These are phyloP conservation scores for Metarhizium robertsii DNA, from an alignment of 2,329 filamentous ascomycete species.

Conservation along the genomic window DNA sequence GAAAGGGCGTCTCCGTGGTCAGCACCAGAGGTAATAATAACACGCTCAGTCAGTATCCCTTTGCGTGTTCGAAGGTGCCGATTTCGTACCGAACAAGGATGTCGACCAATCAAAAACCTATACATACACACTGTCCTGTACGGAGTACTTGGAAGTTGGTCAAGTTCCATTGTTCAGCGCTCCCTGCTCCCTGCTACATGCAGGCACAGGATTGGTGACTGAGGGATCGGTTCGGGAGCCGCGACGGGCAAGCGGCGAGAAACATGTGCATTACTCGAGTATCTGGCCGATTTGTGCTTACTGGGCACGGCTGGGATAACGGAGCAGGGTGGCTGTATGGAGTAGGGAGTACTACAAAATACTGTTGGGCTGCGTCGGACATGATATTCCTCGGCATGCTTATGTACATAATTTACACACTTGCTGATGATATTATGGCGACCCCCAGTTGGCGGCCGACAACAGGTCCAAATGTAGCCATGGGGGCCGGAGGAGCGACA, in stretches of 20 bases:
- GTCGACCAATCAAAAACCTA: too few species aligned
- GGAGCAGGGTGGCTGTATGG: background rate
- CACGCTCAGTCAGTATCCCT: background rate
- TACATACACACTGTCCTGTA: too few species aligned
- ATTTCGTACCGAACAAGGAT: too few species aligned
- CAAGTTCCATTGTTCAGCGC: background rate
- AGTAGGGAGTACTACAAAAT: background rate
- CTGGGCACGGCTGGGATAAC: background rate
- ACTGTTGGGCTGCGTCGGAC: too few species aligned
- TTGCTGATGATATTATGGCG: background rate
- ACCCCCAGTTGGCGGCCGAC: too few species aligned
- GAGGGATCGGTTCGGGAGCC: background rate
- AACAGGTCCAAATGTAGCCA: too few species aligned
- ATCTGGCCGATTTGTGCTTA: background rate
- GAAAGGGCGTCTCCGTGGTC: background rate
- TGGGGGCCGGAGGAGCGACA: too few species aligned
- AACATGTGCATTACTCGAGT: background rate
- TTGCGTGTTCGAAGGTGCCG: too few species aligned
- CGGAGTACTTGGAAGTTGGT: too few species aligned
- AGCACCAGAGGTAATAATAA: background rate
- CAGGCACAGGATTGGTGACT: conserved; percentile 2
- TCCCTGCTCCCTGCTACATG: background rate
- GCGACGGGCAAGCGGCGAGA: background rate
- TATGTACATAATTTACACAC: background rate
- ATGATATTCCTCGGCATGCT: background rate